Conservation (phyloP, 108 stramenopile genomes). For the Skeletonema costatum region DNA sequence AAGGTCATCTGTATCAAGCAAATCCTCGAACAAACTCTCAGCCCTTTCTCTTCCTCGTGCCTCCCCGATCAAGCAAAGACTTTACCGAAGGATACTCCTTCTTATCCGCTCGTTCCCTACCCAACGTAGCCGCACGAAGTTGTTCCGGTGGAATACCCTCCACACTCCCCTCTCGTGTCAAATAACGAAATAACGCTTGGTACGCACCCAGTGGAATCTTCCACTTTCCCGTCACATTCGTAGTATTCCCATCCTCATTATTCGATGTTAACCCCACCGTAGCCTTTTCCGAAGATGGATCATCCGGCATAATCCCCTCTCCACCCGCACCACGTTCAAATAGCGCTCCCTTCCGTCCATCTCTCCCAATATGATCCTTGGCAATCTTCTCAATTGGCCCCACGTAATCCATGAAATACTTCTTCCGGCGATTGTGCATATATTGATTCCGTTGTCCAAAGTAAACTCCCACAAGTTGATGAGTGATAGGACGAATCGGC, state of each 20-base stretch:
- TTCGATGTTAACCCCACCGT: not conserved
- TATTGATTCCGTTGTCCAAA: conserved; percentile 54
- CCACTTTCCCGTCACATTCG: conserved; percentile 62
- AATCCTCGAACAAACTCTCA: conserved; percentile 33
- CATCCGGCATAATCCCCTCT: conserved; percentile 27
- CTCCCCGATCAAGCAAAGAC: conserved; percentile 58
- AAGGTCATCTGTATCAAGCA: conserved; percentile 46
- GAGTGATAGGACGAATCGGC: conserved; percentile 51
- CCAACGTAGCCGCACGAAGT: conserved; percentile 73
- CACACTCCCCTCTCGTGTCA: conserved; percentile 45
- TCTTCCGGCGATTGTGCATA: not conserved
- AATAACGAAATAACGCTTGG: conserved; percentile 60
- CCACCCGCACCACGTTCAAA: conserved; percentile 25
- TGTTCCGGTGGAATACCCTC: conserved; percentile 67
- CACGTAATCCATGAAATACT: conserved; percentile 51
- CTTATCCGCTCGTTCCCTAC: conserved; percentile 64
- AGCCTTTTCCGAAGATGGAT: conserved; percentile 14
- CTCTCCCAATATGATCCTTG: conserved; percentile 55
- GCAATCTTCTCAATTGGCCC: conserved; percentile 67
- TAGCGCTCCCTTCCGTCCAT: conserved; percentile 49
- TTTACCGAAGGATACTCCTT: conserved; percentile 55
- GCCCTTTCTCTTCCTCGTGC: conserved; percentile 43
- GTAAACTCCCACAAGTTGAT: conserved; percentile 83
- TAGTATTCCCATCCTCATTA: not conserved
- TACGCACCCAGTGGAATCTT: conserved; percentile 83